Evolutionary conservation across 108 stramenopile genomes (phyloP).

Genomic region (Hondaea fermentalgiana): DNA sequence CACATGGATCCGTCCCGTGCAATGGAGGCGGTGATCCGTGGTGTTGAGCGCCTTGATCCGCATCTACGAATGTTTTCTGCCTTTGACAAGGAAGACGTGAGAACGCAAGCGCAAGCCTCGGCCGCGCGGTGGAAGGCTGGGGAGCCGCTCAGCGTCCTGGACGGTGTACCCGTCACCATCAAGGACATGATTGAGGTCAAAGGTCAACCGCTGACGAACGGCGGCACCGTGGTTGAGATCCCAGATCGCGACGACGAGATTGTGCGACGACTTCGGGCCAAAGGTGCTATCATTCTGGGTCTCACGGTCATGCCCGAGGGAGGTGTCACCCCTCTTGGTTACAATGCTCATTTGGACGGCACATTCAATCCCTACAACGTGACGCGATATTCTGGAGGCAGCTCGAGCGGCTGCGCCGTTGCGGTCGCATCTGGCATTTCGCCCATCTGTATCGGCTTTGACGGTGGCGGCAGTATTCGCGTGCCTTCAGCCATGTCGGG

Average conservation of each 20-base stretch:
- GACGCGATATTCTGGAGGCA: slow-evolving; percentile 54
- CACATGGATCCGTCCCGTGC: slow-evolving; percentile 24
- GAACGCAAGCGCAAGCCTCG: slow-evolving; percentile 28
- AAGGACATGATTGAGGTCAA: slow-evolving; percentile 47
- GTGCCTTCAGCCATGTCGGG: slow-evolving; percentile 57
- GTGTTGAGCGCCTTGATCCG: slow-evolving; percentile 20
- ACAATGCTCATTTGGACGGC: slow-evolving; percentile 31
- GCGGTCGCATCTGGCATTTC: slow-evolving; percentile 57
- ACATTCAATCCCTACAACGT: slow-evolving; percentile 41
- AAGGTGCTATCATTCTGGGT: slow-evolving; percentile 50
- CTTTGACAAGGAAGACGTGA: slow-evolving; percentile 22
- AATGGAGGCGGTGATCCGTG: slow-evolving; percentile 21
- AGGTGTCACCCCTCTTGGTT: slow-evolving; percentile 52
- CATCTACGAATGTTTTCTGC: slow-evolving; percentile 24
- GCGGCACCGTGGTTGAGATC: background rate
- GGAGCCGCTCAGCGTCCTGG: slow-evolving; percentile 33
- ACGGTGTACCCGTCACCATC: slow-evolving; percentile 53
- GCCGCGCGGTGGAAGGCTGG: slow-evolving; percentile 30
- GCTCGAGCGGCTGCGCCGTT: slow-evolving; percentile 51
- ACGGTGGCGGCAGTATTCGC: slow-evolving; percentile 63
- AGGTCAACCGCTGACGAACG: slow-evolving; percentile 35
- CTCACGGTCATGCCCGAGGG: slow-evolving; percentile 50
- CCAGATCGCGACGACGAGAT: slow-evolving; percentile 30
- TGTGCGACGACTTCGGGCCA: slow-evolving; percentile 33
- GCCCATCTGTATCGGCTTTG: slow-evolving; percentile 54